A percentile compares a stretch with the other conserved stretches of the same genome.
Conservation (phyloP, 164 flowering plant genomes). For the Sedum album region DNA sequence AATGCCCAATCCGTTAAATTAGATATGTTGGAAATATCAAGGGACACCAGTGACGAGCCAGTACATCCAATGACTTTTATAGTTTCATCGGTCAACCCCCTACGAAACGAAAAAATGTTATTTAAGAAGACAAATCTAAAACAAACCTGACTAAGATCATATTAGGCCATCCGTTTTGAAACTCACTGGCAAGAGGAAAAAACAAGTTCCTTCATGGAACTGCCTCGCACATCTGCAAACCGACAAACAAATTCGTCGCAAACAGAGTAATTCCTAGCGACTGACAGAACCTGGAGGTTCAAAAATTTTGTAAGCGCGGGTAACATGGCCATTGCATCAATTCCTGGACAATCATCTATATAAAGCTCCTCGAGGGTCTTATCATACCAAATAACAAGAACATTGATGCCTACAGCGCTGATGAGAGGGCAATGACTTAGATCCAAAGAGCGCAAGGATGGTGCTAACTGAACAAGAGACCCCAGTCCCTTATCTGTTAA, state of each 20-base stretch:
- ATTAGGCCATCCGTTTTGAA: neutral
- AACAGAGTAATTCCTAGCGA: neutral
- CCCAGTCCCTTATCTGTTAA: conserved; percentile 5
- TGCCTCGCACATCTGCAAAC: neutral
- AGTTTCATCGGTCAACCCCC: neutral
- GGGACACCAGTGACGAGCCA: neutral
- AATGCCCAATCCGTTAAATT: conserved; percentile 3
- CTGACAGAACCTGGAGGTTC: conserved; percentile 5
- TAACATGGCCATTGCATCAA: conserved; percentile 4
- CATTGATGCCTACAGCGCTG: neutral
- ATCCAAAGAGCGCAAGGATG: neutral
- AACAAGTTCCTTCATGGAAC: neutral
- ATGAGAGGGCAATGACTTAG: neutral
- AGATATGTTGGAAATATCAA: neutral
- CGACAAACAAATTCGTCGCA: conserved; percentile 1
- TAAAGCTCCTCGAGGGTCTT: conserved; percentile 4
- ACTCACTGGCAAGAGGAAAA: conserved; percentile 3
- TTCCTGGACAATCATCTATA: neutral
- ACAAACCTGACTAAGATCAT: neutral
- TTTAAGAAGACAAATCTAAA: neutral
- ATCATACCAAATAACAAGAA: conserved; percentile 1
- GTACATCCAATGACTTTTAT: neutral
- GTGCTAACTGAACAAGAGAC: conserved; percentile 4
- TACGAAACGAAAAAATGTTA: neutral
- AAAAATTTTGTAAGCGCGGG: neutral